Evolutionary conservation across 768 basidiomycete genomes (phyloP).

Genomic region (Boletus vermiculosoides): DNA sequence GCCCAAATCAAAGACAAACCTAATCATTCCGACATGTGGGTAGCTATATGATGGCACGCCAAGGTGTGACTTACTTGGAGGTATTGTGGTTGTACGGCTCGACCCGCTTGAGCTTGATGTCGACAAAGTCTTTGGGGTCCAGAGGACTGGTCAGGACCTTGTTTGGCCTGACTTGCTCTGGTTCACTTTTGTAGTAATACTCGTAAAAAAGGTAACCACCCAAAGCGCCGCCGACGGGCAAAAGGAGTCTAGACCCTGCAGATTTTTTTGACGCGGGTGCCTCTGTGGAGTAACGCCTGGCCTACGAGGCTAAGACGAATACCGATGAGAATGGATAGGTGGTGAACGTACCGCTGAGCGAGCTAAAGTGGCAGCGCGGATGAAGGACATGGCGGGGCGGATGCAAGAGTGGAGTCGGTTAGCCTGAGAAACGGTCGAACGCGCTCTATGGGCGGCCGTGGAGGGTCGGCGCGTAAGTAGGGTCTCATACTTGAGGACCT

Average conservation of each 20-base stretch:
- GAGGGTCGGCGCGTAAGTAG: not conserved
- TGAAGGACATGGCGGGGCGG: slow-evolving; percentile 43
- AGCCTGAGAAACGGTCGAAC: not conserved
- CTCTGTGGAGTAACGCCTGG: slow-evolving; percentile 49
- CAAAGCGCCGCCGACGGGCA: slow-evolving; percentile 35
- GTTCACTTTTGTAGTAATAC: slow-evolving; percentile 42
- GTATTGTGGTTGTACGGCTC: slow-evolving; percentile 95
- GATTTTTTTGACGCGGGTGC: slow-evolving; percentile 45
- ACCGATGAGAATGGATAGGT: not conserved
- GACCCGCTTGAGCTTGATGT: slow-evolving; percentile 80
- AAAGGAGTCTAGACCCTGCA: slow-evolving; percentile 47
- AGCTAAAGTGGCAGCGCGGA: slow-evolving; percentile 37
- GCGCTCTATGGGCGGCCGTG: not conserved
- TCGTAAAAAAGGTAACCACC: slow-evolving; percentile 48
- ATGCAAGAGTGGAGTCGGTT: not conserved
- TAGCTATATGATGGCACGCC: not conserved
- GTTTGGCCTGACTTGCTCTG: slow-evolving; percentile 39
- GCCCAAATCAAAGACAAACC: slow-evolving; percentile 80
- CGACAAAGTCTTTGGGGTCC: slow-evolving; percentile 70
- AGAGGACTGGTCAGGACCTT: slow-evolving; percentile 60
- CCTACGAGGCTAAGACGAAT: slow-evolving; percentile 20
- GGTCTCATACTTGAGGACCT: slow-evolving; percentile 10
- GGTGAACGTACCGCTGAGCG: slow-evolving; percentile 40
- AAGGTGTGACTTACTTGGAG: slow-evolving; percentile 49
- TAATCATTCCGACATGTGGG: slow-evolving; percentile 25